Conservation (phyloP, 78 protist species). For the Dictyostelium firmibasis region DNA sequence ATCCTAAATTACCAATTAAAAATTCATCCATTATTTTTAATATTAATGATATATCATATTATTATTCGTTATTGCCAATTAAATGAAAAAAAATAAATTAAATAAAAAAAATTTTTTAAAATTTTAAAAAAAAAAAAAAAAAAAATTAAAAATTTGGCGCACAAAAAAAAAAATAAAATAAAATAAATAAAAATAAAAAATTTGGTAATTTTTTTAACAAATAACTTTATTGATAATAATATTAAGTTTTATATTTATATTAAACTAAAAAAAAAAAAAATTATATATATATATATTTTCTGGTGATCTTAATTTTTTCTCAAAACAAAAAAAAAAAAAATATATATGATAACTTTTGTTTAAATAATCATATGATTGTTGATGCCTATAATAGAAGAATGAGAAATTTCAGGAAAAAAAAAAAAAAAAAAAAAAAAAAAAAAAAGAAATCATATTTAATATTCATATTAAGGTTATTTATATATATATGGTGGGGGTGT, state of each 20-base stretch:
- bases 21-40: slow-evolving; percentile 43
- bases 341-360: no score
- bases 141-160: background rate
- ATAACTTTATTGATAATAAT: no score
- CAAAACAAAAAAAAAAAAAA: no score
- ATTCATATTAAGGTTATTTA: background rate
- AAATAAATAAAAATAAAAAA: background rate
- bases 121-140: background rate
- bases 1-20: slow-evolving; percentile 62
- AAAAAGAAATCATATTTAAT: background rate
- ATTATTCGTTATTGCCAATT: background rate
- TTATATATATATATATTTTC: no score
- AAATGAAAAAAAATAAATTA: background rate
- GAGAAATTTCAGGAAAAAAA: background rate
- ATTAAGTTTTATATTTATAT: no score
- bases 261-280: background rate
- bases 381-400: background rate
- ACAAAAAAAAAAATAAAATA: background rate
- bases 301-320: no score
- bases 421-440: background rate
- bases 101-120: background rate
- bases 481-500: background rate
- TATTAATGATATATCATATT: background rate
- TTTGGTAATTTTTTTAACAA: no score
- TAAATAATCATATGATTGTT: no score